phyloP scores from a whole-genome alignment of 2,329 filamentous ascomycete genomes.

The Hypoxylon sp. region DNA sequence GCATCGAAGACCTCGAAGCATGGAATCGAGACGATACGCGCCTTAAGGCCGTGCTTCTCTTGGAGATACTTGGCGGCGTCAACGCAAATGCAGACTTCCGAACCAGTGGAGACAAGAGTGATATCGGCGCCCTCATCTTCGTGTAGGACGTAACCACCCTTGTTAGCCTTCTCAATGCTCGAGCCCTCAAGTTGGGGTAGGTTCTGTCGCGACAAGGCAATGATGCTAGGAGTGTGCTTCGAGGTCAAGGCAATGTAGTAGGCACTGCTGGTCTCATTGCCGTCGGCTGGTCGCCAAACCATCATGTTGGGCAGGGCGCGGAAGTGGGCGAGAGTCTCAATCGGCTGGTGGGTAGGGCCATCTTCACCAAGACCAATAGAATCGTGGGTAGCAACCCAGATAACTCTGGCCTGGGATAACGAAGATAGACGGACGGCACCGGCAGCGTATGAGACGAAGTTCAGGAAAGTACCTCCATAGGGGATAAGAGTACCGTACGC shows the following conservation, averaged over 20 bases:
- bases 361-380: constrained; percentile 99
- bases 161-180: constrained; percentile 87
- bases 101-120: constrained; percentile 94
- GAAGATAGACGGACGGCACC: constrained; percentile 95
- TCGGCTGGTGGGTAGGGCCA: constrained; percentile 98
- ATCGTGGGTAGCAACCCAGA: constrained; percentile 98
- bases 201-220: constrained; percentile 97
- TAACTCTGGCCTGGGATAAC: constrained; percentile 88
- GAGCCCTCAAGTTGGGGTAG: constrained; percentile 97
- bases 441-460: constrained; percentile 98
- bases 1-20: constrained; percentile 98
- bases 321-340: constrained; percentile 98
- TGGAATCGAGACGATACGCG: constrained; percentile 94
- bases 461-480: constrained; percentile 96
- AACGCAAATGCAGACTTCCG: constrained; percentile 93
- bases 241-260: constrained; percentile 96
- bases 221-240: constrained; percentile 90
- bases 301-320: constrained; percentile 98
- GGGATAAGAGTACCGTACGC: constrained; percentile 97
- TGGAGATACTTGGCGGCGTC: constrained; percentile 93
- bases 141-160: constrained; percentile 94
- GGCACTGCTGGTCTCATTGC: constrained; percentile 97
- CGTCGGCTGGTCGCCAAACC: constrained; percentile 98
- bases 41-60: constrained; percentile 88
- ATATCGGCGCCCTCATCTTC: constrained; percentile 88